Evolutionary conservation across 768 basidiomycete genomes (phyloP).

Genomic region (Hypsizygus marmoreus): DNA sequence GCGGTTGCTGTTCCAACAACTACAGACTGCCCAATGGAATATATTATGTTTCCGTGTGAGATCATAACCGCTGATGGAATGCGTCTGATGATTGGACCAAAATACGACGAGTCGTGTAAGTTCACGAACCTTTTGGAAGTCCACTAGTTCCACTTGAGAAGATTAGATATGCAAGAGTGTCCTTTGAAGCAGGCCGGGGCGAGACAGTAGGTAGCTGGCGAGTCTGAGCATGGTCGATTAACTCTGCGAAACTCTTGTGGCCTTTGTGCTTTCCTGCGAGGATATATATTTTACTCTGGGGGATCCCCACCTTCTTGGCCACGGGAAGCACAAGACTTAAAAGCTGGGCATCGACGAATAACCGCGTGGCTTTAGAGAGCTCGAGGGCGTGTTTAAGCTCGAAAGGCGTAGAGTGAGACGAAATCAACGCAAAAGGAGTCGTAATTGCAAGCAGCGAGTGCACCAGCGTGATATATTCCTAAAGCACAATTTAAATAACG

Average conservation of each 20-base stretch:
- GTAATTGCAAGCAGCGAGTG: conserved; percentile 51
- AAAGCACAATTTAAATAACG: background rate
- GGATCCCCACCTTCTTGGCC: conserved; percentile 33
- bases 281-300: conserved; percentile 47
- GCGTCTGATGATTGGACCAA: background rate
- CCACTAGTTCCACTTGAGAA: conserved; percentile 28
- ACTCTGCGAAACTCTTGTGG: conserved; percentile 39
- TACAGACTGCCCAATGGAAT: conserved; percentile 40
- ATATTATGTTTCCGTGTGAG: conserved; percentile 64
- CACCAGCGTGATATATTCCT: conserved; percentile 59
- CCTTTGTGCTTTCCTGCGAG: conserved; percentile 45
- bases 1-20: conserved; percentile 28
- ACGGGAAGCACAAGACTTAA: conserved; percentile 42
- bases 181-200: conserved; percentile 14
- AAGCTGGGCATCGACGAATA: conserved; percentile 55
- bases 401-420: conserved; percentile 54
- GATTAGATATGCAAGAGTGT: conserved; percentile 22
- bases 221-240: conserved; percentile 35
- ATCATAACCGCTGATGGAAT: conserved; percentile 65
- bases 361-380: conserved; percentile 46
- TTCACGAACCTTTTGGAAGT: conserved; percentile 21
- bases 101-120: background rate
- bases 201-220: conserved; percentile 15
- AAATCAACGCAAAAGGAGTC: conserved; percentile 55
- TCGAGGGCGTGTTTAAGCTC: conserved; percentile 56